phyloP scores from a whole-genome alignment of 495 filamentous ascomycete genomes.

The Clavariopsis aquatica region DNA sequence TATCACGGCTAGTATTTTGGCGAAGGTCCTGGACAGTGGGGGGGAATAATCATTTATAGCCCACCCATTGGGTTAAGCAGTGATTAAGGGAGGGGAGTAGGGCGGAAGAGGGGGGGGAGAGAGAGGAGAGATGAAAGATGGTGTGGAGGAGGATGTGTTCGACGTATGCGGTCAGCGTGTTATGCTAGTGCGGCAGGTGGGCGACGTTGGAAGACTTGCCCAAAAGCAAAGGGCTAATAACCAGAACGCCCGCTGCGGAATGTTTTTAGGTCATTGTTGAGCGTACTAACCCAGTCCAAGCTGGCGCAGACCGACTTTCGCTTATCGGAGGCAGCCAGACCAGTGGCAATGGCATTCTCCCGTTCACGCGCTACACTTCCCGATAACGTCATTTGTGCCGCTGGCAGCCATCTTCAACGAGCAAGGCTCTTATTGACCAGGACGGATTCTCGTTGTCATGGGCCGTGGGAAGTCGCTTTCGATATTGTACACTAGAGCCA shows the following conservation, averaged over 20 bases:
- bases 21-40: neutral
- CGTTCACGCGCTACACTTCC: neutral
- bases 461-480: neutral
- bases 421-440: neutral
- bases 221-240: slow-evolving; percentile 2
- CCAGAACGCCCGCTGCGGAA: neutral
- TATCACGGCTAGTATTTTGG: neutral
- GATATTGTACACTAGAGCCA: neutral
- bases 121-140: neutral
- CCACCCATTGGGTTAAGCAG: neutral
- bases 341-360: neutral
- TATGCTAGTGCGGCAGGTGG: neutral
- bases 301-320: neutral
- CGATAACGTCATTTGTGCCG: slow-evolving; percentile 9
- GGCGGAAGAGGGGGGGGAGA: neutral
- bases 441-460: neutral
- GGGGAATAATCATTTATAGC: neutral
- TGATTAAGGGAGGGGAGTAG: neutral
- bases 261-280: slow-evolving; percentile 6
- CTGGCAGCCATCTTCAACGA: neutral
- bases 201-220: neutral
- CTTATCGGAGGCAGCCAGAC: neutral
- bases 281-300: neutral
- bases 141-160: neutral
- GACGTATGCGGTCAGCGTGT: neutral